Evolutionary conservation across 371 early-diverging fungal species (phyloP), one percentile per base, ranked within the genome.

Genomic region (Choanephora cucurbitarum): DNA sequence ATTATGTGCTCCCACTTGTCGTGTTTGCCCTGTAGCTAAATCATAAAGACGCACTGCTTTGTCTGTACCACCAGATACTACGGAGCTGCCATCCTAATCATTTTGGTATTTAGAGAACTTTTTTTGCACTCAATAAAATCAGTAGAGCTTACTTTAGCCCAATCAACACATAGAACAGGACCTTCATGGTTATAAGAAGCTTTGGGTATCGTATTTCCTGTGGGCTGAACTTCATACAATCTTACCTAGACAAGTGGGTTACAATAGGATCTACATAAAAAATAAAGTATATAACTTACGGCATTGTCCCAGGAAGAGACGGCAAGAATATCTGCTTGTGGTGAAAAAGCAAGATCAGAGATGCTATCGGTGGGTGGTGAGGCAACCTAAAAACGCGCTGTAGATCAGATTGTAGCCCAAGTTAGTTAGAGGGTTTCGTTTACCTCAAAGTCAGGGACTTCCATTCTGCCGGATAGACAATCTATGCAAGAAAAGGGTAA

Each of bases 241-340:
- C 95, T 79, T 28, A 95, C 94, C 94, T 95, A 11, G 10, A 32
- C 24, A 32, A 15, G 23, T 14, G 33, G 40, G 21, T 24, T 28
- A 5, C 23, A 24, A 41, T 5, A 17, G n/a, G 14, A 4, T 15
- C 15, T 15, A 21, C 8, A 11, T 5, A n/a, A 10, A 6, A 4
- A 1, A 13, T 22, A 8, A 7, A 37, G 8, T 5, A 13, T 13
- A 23, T 32, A n/a, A 33, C 63, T 44, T 80, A 91, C 94, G 63
- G 84, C 82, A 64, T 87, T 87, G 69, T 95, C 94, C 95, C 96
- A 96, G 8, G 92, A 91, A 18, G 88, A 70, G 1, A 88, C 94
- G 3, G 94, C 89, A 40, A 96, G 74, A 44, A 82, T 83, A 64
- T 96, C 90, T 8, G 90, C 89, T 52, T 77, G 76, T 1, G 93